phyloP scores from a whole-genome alignment of 371 early-diverging fungal genomes.

The Mucor saturninus region DNA sequence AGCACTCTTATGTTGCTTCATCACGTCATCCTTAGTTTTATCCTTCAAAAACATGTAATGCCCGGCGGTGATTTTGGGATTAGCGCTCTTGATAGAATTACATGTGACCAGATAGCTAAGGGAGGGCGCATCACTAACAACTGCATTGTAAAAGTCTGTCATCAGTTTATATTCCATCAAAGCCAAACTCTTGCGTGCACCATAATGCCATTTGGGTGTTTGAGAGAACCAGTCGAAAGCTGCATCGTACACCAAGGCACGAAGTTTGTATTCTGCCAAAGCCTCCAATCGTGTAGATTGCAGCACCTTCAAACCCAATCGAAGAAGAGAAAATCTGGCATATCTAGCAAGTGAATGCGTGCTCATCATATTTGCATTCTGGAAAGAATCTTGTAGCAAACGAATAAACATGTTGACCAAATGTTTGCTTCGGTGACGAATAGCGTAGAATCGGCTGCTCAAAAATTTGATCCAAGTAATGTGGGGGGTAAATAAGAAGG shows the following conservation, averaged over 20 bases:
- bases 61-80: slow-evolving; percentile 41
- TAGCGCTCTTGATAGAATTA: slow-evolving; percentile 44
- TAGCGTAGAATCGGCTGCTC: slow-evolving; percentile 80
- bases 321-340: slow-evolving; percentile 78
- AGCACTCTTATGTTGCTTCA: slow-evolving; percentile 26
- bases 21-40: slow-evolving; percentile 39
- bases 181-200: slow-evolving; percentile 71
- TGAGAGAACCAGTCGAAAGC: slow-evolving; percentile 80
- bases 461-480: slow-evolving; percentile 87
- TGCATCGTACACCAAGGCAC: slow-evolving; percentile 63
- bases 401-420: slow-evolving; percentile 75
- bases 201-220: slow-evolving; percentile 72
- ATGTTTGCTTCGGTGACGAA: slow-evolving; percentile 76
- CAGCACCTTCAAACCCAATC: slow-evolving; percentile 78
- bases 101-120: slow-evolving; percentile 55
- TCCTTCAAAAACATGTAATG: slow-evolving; percentile 52
- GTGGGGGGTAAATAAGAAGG: slow-evolving; percentile 76
- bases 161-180: slow-evolving; percentile 72
- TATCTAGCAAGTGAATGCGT: slow-evolving; percentile 79
- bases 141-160: slow-evolving; percentile 67
- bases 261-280: slow-evolving; percentile 66
- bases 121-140: slow-evolving; percentile 69
- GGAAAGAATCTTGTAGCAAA: slow-evolving; percentile 78
- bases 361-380: slow-evolving; percentile 62
- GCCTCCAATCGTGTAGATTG: slow-evolving; percentile 74